These are phyloP conservation scores for Silene latifolia DNA, from an alignment of 148 eudicot genomes.

Conservation along the genomic window DNA sequence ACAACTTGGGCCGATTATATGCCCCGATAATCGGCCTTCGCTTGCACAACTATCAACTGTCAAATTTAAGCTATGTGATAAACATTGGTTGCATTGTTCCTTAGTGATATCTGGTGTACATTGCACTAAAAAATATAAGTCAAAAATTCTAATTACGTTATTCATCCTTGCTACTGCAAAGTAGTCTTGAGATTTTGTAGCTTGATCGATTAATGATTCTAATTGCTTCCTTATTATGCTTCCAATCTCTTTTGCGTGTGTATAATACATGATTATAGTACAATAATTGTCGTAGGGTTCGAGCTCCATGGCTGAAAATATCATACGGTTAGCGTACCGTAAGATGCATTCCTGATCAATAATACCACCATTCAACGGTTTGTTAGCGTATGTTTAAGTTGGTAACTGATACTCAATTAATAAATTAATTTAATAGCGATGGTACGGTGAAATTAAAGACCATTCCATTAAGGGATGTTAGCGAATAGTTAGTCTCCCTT, in stretches of 20 bases:
- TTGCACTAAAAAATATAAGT: constrained; percentile 21
- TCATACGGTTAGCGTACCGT: constrained; percentile 25
- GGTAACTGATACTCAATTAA: neutral
- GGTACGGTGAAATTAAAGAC: too few relatives aligned
- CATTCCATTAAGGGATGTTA: too few relatives aligned
- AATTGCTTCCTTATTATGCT: neutral
- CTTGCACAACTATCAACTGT: constrained; percentile 15
- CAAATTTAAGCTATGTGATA: constrained; percentile 10
- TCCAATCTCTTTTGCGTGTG: neutral
- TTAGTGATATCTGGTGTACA: constrained; percentile 20
- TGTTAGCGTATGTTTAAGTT: neutral
- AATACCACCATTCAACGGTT: neutral
- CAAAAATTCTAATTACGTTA: neutral
- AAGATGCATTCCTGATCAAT: constrained; percentile 18
- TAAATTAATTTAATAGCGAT: too few relatives aligned
- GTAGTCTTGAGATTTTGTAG: constrained; percentile 4
- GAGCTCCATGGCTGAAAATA: constrained; percentile 20
- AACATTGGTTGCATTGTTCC: constrained; percentile 18
- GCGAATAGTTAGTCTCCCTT: too few relatives aligned
- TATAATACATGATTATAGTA: neutral
- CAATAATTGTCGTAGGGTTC: neutral
- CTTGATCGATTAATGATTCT: constrained; percentile 12
- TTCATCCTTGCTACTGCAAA: neutral
- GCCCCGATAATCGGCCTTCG: constrained; percentile 3
- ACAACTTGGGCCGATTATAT: constrained; percentile 17